Evolutionary conservation across 2,329 filamentous ascomycete genomes (phyloP).

Genomic region (Tolypocladium sp.): DNA sequence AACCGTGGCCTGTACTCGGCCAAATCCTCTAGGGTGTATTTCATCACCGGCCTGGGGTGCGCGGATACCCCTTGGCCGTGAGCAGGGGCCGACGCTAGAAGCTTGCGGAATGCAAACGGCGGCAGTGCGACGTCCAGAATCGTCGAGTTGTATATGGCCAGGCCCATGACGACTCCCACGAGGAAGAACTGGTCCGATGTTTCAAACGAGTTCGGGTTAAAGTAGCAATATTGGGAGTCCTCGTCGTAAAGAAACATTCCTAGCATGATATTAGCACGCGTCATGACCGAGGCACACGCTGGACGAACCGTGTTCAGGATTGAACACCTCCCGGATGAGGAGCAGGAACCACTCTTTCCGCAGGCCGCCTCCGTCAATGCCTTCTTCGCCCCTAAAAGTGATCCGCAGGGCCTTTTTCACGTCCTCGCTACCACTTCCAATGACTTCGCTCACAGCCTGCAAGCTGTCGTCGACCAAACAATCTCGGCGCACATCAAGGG

Average conservation of each 20-base stretch:
- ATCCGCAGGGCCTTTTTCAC: constrained; percentile 86
- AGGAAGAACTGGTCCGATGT: constrained; percentile 88
- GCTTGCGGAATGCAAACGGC: constrained; percentile 81
- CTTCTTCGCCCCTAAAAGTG: constrained; percentile 80
- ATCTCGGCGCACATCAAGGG: constrained; percentile 69
- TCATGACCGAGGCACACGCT: not conserved
- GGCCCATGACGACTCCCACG: constrained; percentile 75
- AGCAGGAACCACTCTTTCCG: constrained; percentile 94
- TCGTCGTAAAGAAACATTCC: constrained; percentile 92
- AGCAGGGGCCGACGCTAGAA: constrained; percentile 67
- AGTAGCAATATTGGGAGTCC: constrained; percentile 85
- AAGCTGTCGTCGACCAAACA: constrained; percentile 86
- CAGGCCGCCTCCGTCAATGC: constrained; percentile 80
- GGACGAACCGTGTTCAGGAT: constrained; percentile 71
- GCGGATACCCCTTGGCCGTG: constrained; percentile 43
- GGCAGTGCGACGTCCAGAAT: constrained; percentile 84
- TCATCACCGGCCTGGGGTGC: constrained; percentile 53
- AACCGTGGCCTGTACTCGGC: constrained; percentile 72
- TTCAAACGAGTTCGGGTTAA: constrained; percentile 84
- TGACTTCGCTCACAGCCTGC: constrained; percentile 73
- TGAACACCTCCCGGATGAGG: constrained; percentile 81
- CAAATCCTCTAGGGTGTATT: constrained; percentile 71
- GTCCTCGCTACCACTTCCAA: constrained; percentile 72
- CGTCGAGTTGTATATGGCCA: constrained; percentile 92
- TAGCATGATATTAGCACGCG: constrained; percentile 22